These are phyloP conservation scores for Coelastrella sp. DNA, from an alignment of 139 green algal species.

Conservation along the genomic window DNA sequence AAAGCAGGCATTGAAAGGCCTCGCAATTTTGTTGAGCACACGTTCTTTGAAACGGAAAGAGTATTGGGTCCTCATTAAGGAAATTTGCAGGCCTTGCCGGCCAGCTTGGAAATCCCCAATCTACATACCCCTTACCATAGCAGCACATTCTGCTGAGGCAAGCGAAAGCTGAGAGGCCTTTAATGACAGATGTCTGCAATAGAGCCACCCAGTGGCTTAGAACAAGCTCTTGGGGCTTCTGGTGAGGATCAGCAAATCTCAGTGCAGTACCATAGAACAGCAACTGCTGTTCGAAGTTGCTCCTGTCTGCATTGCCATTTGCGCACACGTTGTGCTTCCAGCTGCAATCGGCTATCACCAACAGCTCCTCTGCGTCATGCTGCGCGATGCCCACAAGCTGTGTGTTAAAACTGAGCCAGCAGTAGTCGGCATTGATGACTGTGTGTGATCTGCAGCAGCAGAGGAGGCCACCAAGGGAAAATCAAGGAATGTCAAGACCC, in stretches of 20 bases:
- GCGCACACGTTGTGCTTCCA: too few species aligned
- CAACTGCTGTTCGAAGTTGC: neutral
- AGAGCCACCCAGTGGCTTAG: neutral
- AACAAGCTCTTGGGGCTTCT: neutral
- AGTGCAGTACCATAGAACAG: neutral
- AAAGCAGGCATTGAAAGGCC: too few species aligned
- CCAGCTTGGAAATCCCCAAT: too few species aligned
- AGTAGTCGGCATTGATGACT: neutral
- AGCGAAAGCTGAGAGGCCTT: neutral
- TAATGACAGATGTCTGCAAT: neutral
- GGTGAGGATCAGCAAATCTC: neutral
- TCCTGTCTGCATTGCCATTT: too few species aligned
- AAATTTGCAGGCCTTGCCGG: too few species aligned
- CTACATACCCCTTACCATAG: neutral
- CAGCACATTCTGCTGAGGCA: neutral
- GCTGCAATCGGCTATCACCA: too few species aligned
- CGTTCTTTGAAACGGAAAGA: too few species aligned
- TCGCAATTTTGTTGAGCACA: too few species aligned
- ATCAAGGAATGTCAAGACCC: slow-evolving; percentile 68
- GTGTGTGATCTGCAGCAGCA: neutral
- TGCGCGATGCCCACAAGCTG: neutral
- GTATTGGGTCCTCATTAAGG: too few species aligned
- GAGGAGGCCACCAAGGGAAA: neutral
- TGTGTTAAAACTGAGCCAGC: neutral
- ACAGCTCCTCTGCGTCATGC: neutral